Evolutionary conservation across 2,329 filamentous ascomycete species (phyloP), one percentile per base, ranked within the genome.

Genomic region (Alternaria sp.): DNA sequence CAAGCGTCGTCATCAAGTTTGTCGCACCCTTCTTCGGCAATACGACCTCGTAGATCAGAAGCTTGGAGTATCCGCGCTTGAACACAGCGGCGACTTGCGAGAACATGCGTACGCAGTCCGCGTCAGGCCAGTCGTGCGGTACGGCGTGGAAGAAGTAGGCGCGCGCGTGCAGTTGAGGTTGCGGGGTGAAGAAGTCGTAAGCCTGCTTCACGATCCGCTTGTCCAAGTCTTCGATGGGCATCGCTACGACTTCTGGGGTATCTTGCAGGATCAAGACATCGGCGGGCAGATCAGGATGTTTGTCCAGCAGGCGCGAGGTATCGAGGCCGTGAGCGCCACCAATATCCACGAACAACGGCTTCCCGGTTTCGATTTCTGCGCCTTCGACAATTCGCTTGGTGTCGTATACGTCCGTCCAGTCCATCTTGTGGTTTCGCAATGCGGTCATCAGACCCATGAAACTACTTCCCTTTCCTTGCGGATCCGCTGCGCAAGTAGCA

Each of bases 111-210:
- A 61, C 45, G 18, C 53, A 57, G 25, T 61, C 59, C 4, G 53
- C 53, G 12, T 61, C 59, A 5, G 53, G 53, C 53, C 53, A 51
- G 33, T 57, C 53, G 12, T 61, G 53, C 7, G 53, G 59, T 1
- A 61, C 33, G 4, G 59, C 53, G 8, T 61, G 59, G 15, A 51
- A 45, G 14, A 61, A 57, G 33, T 61, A 61, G 6, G 53, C 45
- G 15, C 59, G 53, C 5, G 59, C 44, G n/a, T 61, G 25, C 12
- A 45, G 4, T 21, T 61, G 59, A 7, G 53, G 53, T 10, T 61
- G 59, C 7, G 53, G 59, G 3, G 45, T 61, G 30, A 57, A 61
- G 53, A 57, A 61, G 21, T 61, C 59, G 25, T 61, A 57, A n/a
- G 30, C 45, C 33, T 61, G 59, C 33, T 57, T 61, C 21, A 50